Evolutionary conservation across 2,329 filamentous ascomycete species (phyloP), one percentile per base, ranked within the genome.

Genomic region (Bisporella sp.): DNA sequence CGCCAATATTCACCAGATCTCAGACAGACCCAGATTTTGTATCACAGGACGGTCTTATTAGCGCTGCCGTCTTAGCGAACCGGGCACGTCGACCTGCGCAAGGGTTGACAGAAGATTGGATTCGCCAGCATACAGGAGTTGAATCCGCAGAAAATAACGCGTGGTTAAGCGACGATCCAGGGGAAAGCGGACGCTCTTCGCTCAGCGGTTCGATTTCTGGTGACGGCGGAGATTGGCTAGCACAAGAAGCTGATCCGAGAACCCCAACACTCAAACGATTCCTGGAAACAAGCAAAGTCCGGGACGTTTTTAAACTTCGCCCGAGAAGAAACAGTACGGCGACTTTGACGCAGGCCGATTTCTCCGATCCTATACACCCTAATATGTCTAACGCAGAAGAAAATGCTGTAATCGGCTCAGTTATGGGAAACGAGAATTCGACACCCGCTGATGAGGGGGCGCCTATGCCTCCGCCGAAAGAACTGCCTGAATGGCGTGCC

Each of bases 71-170:
- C 29, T 76, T 85, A 54, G 79, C 78, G 45, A 84, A 84, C 60
- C 76, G 81, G 57, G 81, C 75, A 45, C 70, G 81, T 62, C 71
- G 82, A 64, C 73, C 78, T 50, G 71, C 75, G 12, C 73, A 75
- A 57, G 82, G 84, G 52, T 77, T 91, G 48, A 89, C 86, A 0
- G 85, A 91, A 67, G 86, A 90, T 72, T 92, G 88, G 88, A 89
- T 93, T 58, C 85, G 87, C 54, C 85, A 88, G 54, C 89, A 91
- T 63, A 83, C 88, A n/a, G 62, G 84, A n/a, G 78, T 79, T 56
- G 81, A 85, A 58, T 77, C 76, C 57, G 79, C 78, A 32, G 87
- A 93, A 65, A 80, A 81, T 57, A 82, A 81, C 54, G 85, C 89
- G 68, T 95, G 89, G 89, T 76, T 90, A 58, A 95, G 88, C 66